These are phyloP conservation scores for Ambrosiella beaveri DNA, from an alignment of 2,329 filamentous ascomycete genomes.

Conservation along the genomic window DNA sequence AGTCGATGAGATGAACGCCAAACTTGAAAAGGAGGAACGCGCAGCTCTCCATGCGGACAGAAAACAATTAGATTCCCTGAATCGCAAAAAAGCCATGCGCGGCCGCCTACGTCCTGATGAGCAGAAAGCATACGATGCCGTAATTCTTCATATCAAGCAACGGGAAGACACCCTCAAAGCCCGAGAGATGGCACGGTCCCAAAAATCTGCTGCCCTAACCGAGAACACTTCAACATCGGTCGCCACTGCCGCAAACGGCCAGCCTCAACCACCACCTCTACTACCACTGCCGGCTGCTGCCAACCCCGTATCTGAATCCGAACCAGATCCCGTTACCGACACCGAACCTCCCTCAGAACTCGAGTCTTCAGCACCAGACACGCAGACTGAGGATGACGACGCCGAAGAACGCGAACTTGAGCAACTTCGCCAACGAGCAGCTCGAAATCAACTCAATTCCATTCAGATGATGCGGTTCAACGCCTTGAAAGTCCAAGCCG, in stretches of 20 bases:
- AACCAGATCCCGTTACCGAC: constrained; percentile 11
- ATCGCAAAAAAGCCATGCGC: constrained; percentile 6
- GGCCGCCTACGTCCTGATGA: background rate
- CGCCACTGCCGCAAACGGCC: background rate
- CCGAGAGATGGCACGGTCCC: background rate
- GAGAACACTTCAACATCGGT: background rate
- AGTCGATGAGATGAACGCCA: constrained; percentile 4
- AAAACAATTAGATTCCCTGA: background rate
- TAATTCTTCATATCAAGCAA: constrained; percentile 1
- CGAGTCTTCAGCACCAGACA: constrained; percentile 11
- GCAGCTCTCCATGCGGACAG: background rate
- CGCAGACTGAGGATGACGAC: constrained; percentile 11
- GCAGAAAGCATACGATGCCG: background rate
- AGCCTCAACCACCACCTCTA: background rate
- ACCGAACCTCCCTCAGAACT: constrained; percentile 12
- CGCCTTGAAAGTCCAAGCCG: constrained; percentile 2
- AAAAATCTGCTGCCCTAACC: background rate
- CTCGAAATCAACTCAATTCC: constrained; percentile 5
- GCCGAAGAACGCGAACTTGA: constrained; percentile 6
- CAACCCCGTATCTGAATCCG: constrained; percentile 5
- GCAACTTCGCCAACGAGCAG: constrained; percentile 5
- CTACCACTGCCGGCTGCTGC: background rate
- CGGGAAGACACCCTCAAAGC: background rate
- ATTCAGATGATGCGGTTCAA: constrained; percentile 7
- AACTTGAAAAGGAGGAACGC: constrained; percentile 6